phyloP scores from a whole-genome alignment of 1,284 basidiomycete genomes.

The Cutaneotrichosporon sp. region DNA sequence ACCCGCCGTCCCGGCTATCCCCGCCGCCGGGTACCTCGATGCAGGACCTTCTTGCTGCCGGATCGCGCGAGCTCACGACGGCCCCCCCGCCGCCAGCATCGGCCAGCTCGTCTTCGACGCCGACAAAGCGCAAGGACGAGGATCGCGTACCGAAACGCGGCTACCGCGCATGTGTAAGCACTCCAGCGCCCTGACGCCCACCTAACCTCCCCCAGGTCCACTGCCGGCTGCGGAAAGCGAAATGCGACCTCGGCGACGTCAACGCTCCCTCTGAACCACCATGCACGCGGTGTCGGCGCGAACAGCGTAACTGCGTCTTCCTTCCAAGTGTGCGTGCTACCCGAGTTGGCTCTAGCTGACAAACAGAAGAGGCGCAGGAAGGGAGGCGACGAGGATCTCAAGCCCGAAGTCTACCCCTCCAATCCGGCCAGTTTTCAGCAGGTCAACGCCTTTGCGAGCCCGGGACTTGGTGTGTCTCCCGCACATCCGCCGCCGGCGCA shows the following conservation, averaged over 20 bases:
- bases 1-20: conserved; percentile 33
- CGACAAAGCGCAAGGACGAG: conserved; percentile 19
- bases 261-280: conserved; percentile 49
- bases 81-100: not conserved
- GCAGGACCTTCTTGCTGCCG: conserved; percentile 12
- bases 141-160: conserved; percentile 36
- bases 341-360: not conserved
- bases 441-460: too few relatives aligned
- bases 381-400: conserved; percentile 18
- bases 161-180: conserved; percentile 43
- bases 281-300: conserved; percentile 49
- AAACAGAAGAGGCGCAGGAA: conserved; percentile 38
- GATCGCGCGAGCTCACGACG: not conserved
- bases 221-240: conserved; percentile 48
- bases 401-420: conserved; percentile 10
- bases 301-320: conserved; percentile 50
- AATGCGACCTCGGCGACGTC: conserved; percentile 50
- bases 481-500: too few relatives aligned
- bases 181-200: not conserved
- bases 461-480: too few relatives aligned
- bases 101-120: not conserved
- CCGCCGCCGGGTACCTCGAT: conserved; percentile 25
- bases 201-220: conserved; percentile 29
- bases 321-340: conserved; percentile 35
- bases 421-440: too few relatives aligned